These are phyloP conservation scores for Penicillium sp. DNA, from an alignment of 2,329 filamentous ascomycete genomes.

Conservation along the genomic window DNA sequence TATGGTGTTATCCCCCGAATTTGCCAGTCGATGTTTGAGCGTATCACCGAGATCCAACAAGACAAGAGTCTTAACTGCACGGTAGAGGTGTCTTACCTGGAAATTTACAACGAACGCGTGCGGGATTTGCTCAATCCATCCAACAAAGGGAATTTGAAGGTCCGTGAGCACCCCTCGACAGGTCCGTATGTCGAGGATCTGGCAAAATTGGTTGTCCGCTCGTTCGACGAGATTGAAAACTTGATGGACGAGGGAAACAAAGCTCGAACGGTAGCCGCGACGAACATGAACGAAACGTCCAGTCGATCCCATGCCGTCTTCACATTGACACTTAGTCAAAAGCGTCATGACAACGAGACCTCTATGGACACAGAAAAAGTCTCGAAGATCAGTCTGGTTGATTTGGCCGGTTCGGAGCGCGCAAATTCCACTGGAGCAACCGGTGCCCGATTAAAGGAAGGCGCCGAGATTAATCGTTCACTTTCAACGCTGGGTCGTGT, in stretches of 20 bases:
- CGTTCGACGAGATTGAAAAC: slow-evolving; percentile 92
- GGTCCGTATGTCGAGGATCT: slow-evolving; percentile 97
- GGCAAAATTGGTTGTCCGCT: slow-evolving; percentile 87
- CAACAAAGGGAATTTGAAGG: slow-evolving; percentile 93
- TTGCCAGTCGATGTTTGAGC: slow-evolving; percentile 93
- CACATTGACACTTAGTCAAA: slow-evolving; percentile 91
- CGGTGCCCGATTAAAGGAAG: slow-evolving; percentile 89
- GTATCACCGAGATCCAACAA: slow-evolving; percentile 65
- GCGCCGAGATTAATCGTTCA: slow-evolving; percentile 96
- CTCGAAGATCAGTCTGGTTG: slow-evolving; percentile 94
- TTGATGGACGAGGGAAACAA: slow-evolving; percentile 99
- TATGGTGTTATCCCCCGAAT: slow-evolving; percentile 94
- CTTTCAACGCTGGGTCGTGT: slow-evolving; percentile 94
- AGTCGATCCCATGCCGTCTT: slow-evolving; percentile 98
- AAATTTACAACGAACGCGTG: slow-evolving; percentile 98
- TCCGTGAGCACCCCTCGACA: slow-evolving; percentile 94
- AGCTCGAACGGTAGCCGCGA: slow-evolving; percentile 91
- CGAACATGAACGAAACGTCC: slow-evolving; percentile 99
- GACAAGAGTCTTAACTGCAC: slow-evolving; percentile 80
- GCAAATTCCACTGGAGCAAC: slow-evolving; percentile 96
- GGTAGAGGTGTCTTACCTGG: slow-evolving; percentile 95
- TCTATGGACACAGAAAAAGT: slow-evolving; percentile 98
- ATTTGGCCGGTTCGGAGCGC: slow-evolving; percentile 94
- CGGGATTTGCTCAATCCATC: slow-evolving; percentile 90
- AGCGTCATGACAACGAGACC: slow-evolving; percentile 81